A percentile compares a stretch with the other conserved stretches of the same genome.
Evolutionary conservation across 1,139 yeast species (phyloP).

Genomic region (Yamadazyma conglobata): DNA sequence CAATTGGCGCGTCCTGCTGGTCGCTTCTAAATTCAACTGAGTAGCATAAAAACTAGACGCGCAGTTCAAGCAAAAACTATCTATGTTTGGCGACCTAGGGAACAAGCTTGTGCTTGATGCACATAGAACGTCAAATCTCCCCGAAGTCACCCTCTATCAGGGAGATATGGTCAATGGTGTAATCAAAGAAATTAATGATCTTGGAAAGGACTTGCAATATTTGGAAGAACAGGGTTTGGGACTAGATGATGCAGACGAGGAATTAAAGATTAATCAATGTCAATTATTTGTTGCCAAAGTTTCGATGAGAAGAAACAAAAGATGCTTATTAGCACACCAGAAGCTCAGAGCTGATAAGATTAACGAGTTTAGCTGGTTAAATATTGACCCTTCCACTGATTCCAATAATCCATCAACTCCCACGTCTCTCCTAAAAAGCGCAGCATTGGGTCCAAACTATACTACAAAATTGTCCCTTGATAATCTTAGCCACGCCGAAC

Average conservation of each 20-base stretch:
- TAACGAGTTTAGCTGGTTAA: constrained; percentile 69
- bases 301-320: constrained; percentile 80
- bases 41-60: no score
- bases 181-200: constrained; percentile 54
- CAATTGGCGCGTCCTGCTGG: no score
- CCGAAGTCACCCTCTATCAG: constrained; percentile 69
- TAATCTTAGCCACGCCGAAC: constrained; percentile 74
- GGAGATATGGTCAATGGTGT: constrained; percentile 70
- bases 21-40: no score
- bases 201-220: constrained; percentile 50
- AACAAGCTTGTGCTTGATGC: constrained; percentile 82
- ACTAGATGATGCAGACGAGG: constrained; percentile 21
- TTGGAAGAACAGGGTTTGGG: constrained; percentile 22
- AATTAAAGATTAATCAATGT: constrained; percentile 54
- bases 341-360: constrained; percentile 64
- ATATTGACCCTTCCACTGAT: constrained; percentile 35
- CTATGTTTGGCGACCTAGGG: constrained; percentile 88
- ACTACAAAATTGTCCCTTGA: constrained; percentile 36
- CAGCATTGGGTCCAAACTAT: constrained; percentile 18
- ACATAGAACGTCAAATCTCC: constrained; percentile 66
- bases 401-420: constrained; percentile 5
- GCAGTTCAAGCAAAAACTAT: no score
- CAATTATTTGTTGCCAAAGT: constrained; percentile 79
- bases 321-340: constrained; percentile 85
- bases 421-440: constrained; percentile 7